Conservation (phyloP, 768 basidiomycete genomes). For the Suillus tomentosus region DNA sequence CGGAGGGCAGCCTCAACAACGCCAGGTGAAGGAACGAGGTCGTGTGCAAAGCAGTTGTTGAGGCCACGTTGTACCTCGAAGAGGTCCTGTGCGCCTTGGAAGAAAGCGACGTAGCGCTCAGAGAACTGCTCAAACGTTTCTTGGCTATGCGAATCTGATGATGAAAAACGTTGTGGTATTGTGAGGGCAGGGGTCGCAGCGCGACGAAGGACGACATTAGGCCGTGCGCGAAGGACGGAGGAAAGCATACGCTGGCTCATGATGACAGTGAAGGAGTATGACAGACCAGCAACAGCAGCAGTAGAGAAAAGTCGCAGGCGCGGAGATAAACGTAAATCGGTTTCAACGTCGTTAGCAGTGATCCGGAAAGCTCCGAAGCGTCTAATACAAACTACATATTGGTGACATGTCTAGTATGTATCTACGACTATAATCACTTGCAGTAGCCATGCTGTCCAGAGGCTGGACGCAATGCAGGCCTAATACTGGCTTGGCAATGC, state of each 20-base stretch:
- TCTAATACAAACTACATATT: neutral
- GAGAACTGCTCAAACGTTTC: conserved; percentile 96
- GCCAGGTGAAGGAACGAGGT: conserved; percentile 83
- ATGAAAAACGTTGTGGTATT: conserved; percentile 33
- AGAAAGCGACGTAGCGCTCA: conserved; percentile 91
- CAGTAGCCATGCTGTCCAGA: neutral
- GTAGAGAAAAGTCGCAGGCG: neutral
- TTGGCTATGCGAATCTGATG: conserved; percentile 70
- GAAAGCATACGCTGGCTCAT: conserved; percentile 65
- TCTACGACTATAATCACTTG: neutral
- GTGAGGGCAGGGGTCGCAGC: conserved; percentile 43
- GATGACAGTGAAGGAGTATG: conserved; percentile 23
- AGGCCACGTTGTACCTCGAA: conserved; percentile 99
- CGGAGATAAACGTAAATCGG: conserved; percentile 6
- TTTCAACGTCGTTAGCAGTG: neutral
- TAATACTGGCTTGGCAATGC: neutral
- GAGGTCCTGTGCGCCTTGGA: conserved; percentile 89
- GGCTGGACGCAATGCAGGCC: neutral
- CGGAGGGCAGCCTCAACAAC: conserved; percentile 88
- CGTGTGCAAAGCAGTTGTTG: conserved; percentile 99
- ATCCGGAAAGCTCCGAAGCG: conserved; percentile 1
- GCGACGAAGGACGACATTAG: conserved; percentile 43
- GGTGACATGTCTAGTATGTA: too few relatives aligned
- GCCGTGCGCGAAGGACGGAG: conserved; percentile 65
- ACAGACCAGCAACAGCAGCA: neutral